Percentiles rank a stretch among this genome's conserved stretches.
Conservation (phyloP, 768 basidiomycete species). For the Boletus pseudopeckii region DNA sequence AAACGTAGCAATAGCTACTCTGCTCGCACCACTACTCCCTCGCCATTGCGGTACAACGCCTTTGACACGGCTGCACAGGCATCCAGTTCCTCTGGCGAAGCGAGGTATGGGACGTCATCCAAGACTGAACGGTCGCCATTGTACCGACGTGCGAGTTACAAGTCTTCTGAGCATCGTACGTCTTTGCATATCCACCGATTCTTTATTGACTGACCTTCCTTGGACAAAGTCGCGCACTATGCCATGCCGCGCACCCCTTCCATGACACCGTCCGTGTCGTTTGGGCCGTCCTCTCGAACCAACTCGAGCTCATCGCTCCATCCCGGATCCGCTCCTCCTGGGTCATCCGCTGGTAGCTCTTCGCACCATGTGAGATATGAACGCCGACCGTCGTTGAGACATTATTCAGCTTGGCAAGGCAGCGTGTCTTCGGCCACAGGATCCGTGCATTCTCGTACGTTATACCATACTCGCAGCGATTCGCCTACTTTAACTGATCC, state of each 20-base stretch:
- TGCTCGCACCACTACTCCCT: conserved; percentile 36
- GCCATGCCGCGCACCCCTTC: conserved; percentile 30
- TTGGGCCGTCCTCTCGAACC: conserved; percentile 46
- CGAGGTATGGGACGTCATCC: conserved; percentile 31
- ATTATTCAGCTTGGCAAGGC: conserved; percentile 46
- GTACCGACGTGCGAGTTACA: conserved; percentile 43
- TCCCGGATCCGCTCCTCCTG: conserved; percentile 39
- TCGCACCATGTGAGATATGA: conserved; percentile 38
- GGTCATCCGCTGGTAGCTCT: conserved; percentile 39
- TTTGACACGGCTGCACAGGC: conserved; percentile 30
- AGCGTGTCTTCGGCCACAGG: conserved; percentile 37
- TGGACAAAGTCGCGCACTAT: conserved; percentile 28
- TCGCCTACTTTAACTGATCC: conserved; percentile 4
- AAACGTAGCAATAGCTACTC: conserved; percentile 40
- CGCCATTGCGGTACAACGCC: conserved; percentile 40
- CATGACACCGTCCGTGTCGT: conserved; percentile 31
- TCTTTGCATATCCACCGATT: conserved; percentile 10
- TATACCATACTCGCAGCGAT: not conserved
- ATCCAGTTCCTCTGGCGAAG: conserved; percentile 28
- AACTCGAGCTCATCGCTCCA: conserved; percentile 49
- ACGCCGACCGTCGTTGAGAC: conserved; percentile 45
- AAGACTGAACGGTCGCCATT: conserved; percentile 35
- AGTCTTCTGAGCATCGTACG: conserved; percentile 44
- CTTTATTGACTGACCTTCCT: conserved; percentile 1
- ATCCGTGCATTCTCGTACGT: conserved; percentile 42